Conservation (phyloP, 305 asterid species). For the Solanum hybrid region DNA sequence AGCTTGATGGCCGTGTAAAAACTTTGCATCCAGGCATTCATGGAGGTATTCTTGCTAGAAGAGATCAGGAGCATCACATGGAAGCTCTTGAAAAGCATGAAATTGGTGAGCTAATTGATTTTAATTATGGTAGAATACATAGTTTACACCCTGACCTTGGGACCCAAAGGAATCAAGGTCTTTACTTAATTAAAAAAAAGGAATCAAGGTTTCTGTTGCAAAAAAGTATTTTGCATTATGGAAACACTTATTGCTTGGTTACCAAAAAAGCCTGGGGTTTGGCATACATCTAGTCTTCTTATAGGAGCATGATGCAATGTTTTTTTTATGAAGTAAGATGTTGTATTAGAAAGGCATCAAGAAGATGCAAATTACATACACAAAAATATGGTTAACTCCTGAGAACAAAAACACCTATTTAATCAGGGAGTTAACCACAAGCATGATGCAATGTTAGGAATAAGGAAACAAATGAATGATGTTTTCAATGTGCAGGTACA, state of each 20-base stretch:
- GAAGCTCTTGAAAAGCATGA: conserved; percentile 71
- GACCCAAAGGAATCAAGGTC: background rate
- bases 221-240: background rate
- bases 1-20: conserved; percentile 99
- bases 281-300: background rate
- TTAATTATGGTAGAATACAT: background rate
- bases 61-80: conserved; percentile 91
- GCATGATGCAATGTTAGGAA: background rate
- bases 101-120: conserved; percentile 42
- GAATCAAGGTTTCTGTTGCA: background rate
- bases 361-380: too few species aligned
- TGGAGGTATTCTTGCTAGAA: conserved; percentile 96
- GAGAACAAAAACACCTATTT: too few species aligned
- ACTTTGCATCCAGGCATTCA: conserved; percentile 86
- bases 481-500: conserved; percentile 47
- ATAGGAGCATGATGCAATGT: background rate
- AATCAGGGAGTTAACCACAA: too few species aligned
- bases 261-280: background rate
- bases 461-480: background rate
- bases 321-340: background rate
- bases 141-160: background rate
- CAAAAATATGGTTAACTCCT: too few species aligned
- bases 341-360: too few species aligned
- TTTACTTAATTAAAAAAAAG: background rate
- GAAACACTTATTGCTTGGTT: background rate